Evolutionary conservation across 345 rosid genomes (phyloP).

Genomic region (Gossypium australe): DNA sequence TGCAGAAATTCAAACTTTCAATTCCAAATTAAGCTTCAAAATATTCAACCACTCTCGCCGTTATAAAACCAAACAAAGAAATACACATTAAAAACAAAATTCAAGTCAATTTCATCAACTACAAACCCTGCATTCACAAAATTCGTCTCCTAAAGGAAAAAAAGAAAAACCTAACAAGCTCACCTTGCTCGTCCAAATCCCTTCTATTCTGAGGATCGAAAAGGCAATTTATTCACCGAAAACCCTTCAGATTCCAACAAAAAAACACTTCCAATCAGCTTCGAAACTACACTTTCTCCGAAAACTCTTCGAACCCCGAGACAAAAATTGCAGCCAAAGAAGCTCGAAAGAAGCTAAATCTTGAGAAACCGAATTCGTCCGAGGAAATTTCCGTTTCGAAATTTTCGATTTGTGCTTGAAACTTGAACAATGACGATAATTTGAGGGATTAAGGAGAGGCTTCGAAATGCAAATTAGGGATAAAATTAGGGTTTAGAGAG

Average conservation of each 20-base stretch:
- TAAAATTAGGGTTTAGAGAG: slow-evolving; percentile 1
- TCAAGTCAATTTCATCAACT: neutral
- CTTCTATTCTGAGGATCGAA: neutral
- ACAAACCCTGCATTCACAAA: neutral
- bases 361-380: neutral
- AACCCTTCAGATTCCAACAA: neutral
- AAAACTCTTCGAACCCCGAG: neutral
- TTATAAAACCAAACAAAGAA: neutral
- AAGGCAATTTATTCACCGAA: neutral
- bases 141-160: neutral
- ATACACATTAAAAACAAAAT: neutral
- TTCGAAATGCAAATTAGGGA: neutral
- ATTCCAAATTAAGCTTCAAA: neutral
- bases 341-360: neutral
- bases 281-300: neutral
- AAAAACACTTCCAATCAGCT: neutral
- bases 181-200: neutral
- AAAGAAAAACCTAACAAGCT: neutral
- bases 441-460: neutral
- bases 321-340: neutral
- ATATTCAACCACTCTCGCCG: neutral
- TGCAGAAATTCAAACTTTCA: neutral
- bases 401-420: neutral
- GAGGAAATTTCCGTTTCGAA: neutral
- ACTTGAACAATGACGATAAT: neutral